phyloP scores from a whole-genome alignment of 2,329 filamentous ascomycete genomes.

The Dothistroma septosporum region DNA sequence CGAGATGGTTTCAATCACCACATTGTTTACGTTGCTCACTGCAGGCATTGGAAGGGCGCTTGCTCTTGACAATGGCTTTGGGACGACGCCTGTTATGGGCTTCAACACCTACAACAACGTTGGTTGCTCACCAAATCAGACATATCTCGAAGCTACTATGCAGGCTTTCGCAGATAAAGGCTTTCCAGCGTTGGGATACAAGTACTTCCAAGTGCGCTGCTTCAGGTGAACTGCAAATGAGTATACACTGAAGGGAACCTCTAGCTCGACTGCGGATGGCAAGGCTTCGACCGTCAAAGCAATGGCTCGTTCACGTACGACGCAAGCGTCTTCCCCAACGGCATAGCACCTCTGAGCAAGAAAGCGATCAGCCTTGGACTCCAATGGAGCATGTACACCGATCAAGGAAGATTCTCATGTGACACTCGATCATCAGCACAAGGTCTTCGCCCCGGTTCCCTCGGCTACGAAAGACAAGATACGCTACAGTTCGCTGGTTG shows the following conservation, averaged over 20 bases:
- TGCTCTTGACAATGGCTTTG: slow-evolving; percentile 29
- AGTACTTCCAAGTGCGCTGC: slow-evolving; percentile 44
- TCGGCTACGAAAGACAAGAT: slow-evolving; percentile 27
- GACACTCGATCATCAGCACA: slow-evolving; percentile 19
- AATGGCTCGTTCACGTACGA: slow-evolving; percentile 52
- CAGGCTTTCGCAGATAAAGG: slow-evolving; percentile 18
- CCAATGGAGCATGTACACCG: slow-evolving; percentile 54
- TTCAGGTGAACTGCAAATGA: background rate
- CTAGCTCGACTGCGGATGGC: slow-evolving; percentile 56
- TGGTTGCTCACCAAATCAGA: slow-evolving; percentile 23
- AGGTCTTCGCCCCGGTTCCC: slow-evolving; percentile 15
- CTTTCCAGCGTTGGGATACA: slow-evolving; percentile 45
- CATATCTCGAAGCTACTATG: slow-evolving; percentile 21
- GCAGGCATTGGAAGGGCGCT: slow-evolving; percentile 5
- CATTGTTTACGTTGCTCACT: slow-evolving; percentile 3
- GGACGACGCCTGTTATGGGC: slow-evolving; percentile 27
- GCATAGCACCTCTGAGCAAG: slow-evolving; percentile 48
- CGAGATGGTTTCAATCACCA: background rate
- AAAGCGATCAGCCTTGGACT: slow-evolving; percentile 49
- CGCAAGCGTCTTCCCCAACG: slow-evolving; percentile 48
- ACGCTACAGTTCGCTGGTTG: slow-evolving; percentile 28
- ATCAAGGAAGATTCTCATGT: slow-evolving; percentile 28
- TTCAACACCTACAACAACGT: slow-evolving; percentile 30
- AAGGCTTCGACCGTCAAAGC: slow-evolving; percentile 34
- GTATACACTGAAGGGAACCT: background rate